phyloP scores from a whole-genome alignment of 352 stramenopile species.

The Globisporangium mamillatum region DNA sequence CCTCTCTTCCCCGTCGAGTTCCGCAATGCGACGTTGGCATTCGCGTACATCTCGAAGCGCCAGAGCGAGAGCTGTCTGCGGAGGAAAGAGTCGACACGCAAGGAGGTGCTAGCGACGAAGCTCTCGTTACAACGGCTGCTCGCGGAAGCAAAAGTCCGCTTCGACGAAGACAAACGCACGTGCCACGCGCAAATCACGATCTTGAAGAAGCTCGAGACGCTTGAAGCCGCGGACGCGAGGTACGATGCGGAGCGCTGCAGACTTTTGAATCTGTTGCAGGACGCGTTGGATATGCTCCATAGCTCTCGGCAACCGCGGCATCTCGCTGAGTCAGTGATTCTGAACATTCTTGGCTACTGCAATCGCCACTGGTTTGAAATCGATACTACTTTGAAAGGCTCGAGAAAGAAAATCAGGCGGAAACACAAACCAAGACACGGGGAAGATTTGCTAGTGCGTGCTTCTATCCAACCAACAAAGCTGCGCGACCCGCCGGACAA shows the following conservation, averaged over 20 bases:
- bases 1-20: conserved; percentile 53
- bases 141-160: conserved; percentile 51
- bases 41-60: conserved; percentile 38
- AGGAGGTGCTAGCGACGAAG: conserved; percentile 30
- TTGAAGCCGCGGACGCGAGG: conserved; percentile 32
- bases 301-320: conserved; percentile 23
- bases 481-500: conserved; percentile 28
- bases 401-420: conserved; percentile 6
- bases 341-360: conserved; percentile 52
- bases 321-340: conserved; percentile 30
- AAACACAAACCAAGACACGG: conserved; percentile 6
- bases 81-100: conserved; percentile 20
- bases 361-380: conserved; percentile 58
- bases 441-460: background rate
- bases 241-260: conserved; percentile 32
- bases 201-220: conserved; percentile 29
- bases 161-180: conserved; percentile 32
- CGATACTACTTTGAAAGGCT: background rate
- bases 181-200: conserved; percentile 41
- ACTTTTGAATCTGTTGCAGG: conserved; percentile 30
- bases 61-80: conserved; percentile 25
- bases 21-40: conserved; percentile 27
- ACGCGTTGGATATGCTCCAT: conserved; percentile 30
- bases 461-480: conserved; percentile 23
- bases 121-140: conserved; percentile 37